Percentiles rank a stretch among this genome's conserved stretches.
Evolutionary conservation across 139 green algal species (phyloP).

Genomic region (Tetradesmus obliquus): DNA sequence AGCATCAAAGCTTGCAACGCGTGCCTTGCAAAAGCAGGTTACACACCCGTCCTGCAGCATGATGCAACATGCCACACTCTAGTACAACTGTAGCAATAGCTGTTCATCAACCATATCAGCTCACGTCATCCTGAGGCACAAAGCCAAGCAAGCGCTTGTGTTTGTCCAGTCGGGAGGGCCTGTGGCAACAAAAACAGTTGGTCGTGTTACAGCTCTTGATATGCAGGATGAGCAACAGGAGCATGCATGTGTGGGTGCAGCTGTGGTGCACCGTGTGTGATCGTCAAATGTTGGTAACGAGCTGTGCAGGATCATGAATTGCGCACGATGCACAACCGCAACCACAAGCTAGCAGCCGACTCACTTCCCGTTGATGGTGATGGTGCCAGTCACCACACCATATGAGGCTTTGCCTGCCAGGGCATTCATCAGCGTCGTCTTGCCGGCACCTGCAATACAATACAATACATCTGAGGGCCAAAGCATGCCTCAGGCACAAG

Average conservation of each 20-base stretch:
- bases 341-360: neutral
- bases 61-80: too few species aligned
- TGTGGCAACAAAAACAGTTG: neutral
- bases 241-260: too few species aligned
- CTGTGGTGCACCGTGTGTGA: too few species aligned
- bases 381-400: conserved; percentile 20
- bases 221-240: too few species aligned
- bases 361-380: conserved; percentile 46
- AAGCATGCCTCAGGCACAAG: neutral
- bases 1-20: too few species aligned
- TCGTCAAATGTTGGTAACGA: too few species aligned
- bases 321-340: too few species aligned
- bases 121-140: conserved; percentile 80
- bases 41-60: too few species aligned
- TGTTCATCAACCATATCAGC: too few species aligned
- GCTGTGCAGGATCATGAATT: too few species aligned
- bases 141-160: conserved; percentile 66
- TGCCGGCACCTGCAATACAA: conserved; percentile 55
- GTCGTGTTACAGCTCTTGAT: neutral
- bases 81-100: too few species aligned
- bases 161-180: conserved; percentile 49
- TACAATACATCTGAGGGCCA: neutral
- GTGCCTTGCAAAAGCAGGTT: too few species aligned
- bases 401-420: conserved; percentile 64
- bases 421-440: conserved; percentile 66